A percentile compares a stretch with the other conserved stretches of the same genome.
These are phyloP conservation scores for Pleurotus tuber-regium DNA, from an alignment of 768 basidiomycete genomes.

Conservation along the genomic window DNA sequence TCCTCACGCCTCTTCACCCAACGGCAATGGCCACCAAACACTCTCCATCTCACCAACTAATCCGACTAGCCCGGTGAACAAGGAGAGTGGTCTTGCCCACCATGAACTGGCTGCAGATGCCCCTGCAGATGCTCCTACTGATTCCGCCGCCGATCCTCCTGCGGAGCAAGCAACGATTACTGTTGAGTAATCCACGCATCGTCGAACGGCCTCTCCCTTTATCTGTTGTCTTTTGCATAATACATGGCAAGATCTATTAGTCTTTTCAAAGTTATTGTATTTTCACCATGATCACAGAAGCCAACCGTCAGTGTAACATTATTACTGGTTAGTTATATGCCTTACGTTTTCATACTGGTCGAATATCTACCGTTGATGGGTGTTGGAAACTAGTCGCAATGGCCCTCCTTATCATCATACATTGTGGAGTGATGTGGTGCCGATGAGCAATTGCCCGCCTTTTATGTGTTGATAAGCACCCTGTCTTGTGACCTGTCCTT, in stretches of 20 bases:
- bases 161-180: constrained; percentile 10
- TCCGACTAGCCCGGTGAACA: constrained; percentile 58
- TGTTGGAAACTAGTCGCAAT: too few species aligned
- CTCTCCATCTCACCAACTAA: constrained; percentile 78
- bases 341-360: neutral
- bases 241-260: neutral
- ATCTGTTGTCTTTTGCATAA: neutral
- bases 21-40: constrained; percentile 49
- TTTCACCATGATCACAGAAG: neutral
- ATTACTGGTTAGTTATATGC: constrained; percentile 2
- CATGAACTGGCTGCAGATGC: constrained; percentile 30
- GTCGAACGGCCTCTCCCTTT: neutral
- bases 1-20: constrained; percentile 83
- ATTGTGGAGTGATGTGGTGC: too few species aligned
- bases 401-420: too few species aligned
- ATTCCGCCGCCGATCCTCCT: constrained; percentile 1
- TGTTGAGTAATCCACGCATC: constrained; percentile 7
- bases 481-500: too few species aligned
- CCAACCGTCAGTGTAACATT: neutral
- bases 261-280: neutral
- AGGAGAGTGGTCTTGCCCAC: constrained; percentile 55
- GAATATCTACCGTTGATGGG: too few species aligned
- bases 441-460: too few species aligned
- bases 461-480: too few species aligned
- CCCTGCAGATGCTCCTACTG: constrained; percentile 23